Evolutionary conservation across 768 basidiomycete genomes (phyloP).

Genomic region (Trametes gibbosa): DNA sequence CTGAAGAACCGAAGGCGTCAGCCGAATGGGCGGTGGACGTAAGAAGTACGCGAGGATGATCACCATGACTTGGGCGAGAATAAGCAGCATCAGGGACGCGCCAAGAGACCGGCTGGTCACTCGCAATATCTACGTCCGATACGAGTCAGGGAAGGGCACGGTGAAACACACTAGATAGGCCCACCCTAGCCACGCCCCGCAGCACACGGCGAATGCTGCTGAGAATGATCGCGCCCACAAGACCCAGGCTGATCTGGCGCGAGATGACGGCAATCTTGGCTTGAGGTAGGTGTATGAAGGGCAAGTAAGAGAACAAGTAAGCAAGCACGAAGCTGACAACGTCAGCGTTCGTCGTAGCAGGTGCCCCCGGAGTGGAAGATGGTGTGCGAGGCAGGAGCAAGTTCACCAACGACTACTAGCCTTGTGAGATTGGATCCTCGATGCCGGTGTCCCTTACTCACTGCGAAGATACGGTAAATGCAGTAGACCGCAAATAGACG

Average conservation of each 20-base stretch:
- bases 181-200: constrained; percentile 59
- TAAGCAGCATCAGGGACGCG: constrained; percentile 72
- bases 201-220: constrained; percentile 71
- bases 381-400: constrained; percentile 38
- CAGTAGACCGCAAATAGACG: constrained; percentile 67
- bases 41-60: too few relatives aligned
- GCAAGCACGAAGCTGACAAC: constrained; percentile 42
- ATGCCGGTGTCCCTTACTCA: constrained; percentile 33
- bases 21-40: not conserved
- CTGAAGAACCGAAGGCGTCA: constrained; percentile 36
- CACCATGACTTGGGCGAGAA: constrained; percentile 84
- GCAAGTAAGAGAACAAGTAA: constrained; percentile 39
- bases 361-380: constrained; percentile 13
- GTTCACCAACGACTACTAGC: constrained; percentile 47
- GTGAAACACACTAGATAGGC: constrained; percentile 12
- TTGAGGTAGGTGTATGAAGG: constrained; percentile 29
- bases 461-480: constrained; percentile 56
- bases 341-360: constrained; percentile 29
- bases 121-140: constrained; percentile 44
- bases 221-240: constrained; percentile 77
- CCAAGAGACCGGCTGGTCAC: constrained; percentile 68
- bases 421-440: not conserved
- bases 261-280: constrained; percentile 42
- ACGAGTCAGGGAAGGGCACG: not conserved
- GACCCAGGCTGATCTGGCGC: constrained; percentile 57